Evolutionary conservation across 495 filamentous ascomycete species (phyloP).

Genomic region (Thermochaetoides thermophila): DNA sequence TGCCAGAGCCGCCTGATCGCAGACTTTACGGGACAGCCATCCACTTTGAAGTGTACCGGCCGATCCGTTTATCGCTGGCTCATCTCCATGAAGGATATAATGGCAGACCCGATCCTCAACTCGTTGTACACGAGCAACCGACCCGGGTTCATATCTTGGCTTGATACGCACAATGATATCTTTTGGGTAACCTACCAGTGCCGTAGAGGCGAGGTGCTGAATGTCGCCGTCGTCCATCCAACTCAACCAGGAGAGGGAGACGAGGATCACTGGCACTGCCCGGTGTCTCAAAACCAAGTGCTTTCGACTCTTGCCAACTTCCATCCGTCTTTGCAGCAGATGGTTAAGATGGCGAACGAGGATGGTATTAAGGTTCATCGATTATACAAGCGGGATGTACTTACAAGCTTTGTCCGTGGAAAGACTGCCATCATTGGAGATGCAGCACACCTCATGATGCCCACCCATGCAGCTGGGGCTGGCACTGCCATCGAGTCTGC

Average conservation of each 20-base stretch:
- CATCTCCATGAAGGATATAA: conserved; percentile 23
- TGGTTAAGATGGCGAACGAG: conserved; percentile 15
- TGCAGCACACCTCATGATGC: conserved; percentile 20
- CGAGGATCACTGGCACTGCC: conserved; percentile 9
- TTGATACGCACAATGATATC: conserved; percentile 14
- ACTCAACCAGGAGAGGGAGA: conserved; percentile 10
- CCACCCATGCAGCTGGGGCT: conserved; percentile 15
- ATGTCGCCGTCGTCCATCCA: conserved; percentile 17
- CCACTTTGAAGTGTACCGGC: conserved; percentile 8
- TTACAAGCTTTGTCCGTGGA: conserved; percentile 14
- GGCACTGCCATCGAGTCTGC: conserved; percentile 17
- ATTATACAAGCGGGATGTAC: conserved; percentile 11
- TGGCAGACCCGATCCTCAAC: conserved; percentile 17
- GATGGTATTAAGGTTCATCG: conserved; percentile 20
- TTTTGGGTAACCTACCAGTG: conserved; percentile 33
- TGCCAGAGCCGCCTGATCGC: conserved; percentile 19
- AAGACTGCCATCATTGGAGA: conserved; percentile 16
- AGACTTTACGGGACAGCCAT: conserved; percentile 11
- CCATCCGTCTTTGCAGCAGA: conserved; percentile 7
- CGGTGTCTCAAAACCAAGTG: conserved; percentile 6
- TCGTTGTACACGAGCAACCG: conserved; percentile 12
- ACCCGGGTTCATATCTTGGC: conserved; percentile 17
- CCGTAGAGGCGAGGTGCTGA: conserved; percentile 19
- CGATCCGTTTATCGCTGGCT: conserved; percentile 36
- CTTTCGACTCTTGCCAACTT: conserved; percentile 13